Conservation (phyloP, 352 stramenopile species). For the Plasmopara halstedii region DNA sequence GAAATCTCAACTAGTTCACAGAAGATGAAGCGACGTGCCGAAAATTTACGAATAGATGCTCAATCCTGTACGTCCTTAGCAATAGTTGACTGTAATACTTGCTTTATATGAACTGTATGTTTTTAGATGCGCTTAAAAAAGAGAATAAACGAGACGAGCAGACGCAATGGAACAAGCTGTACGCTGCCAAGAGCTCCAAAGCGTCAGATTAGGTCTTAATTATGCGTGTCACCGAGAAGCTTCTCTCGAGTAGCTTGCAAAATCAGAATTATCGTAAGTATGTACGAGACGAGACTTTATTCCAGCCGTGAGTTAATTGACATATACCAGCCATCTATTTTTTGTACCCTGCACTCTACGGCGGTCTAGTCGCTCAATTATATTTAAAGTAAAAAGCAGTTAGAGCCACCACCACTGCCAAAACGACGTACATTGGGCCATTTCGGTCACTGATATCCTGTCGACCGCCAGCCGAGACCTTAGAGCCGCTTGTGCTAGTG, state of each 20-base stretch:
- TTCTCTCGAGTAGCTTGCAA: no score
- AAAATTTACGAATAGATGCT: conserved; percentile 61
- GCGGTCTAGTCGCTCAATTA: conserved; percentile 11
- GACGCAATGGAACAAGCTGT: conserved; percentile 74
- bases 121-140: conserved; percentile 71
- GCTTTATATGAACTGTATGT: background rate
- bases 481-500: conserved; percentile 7
- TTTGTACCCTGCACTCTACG: background rate
- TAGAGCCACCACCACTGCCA: conserved; percentile 38
- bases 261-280: conserved; percentile 17
- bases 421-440: conserved; percentile 40
- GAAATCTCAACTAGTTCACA: conserved; percentile 55
- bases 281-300: conserved; percentile 34
- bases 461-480: conserved; percentile 30
- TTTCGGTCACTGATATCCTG: conserved; percentile 58
- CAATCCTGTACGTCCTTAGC: conserved; percentile 56
- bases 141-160: conserved; percentile 67
- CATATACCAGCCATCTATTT: conserved; percentile 5
- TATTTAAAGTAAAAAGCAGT: conserved; percentile 63
- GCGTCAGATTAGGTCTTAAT: background rate
- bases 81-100: background rate
- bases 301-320: conserved; percentile 3
- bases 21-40: conserved; percentile 63
- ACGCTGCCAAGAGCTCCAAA: conserved; percentile 42
- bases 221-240: background rate